These are phyloP conservation scores for Crithidia bombi DNA, from an alignment of 208 protist species.

Conservation along the genomic window DNA sequence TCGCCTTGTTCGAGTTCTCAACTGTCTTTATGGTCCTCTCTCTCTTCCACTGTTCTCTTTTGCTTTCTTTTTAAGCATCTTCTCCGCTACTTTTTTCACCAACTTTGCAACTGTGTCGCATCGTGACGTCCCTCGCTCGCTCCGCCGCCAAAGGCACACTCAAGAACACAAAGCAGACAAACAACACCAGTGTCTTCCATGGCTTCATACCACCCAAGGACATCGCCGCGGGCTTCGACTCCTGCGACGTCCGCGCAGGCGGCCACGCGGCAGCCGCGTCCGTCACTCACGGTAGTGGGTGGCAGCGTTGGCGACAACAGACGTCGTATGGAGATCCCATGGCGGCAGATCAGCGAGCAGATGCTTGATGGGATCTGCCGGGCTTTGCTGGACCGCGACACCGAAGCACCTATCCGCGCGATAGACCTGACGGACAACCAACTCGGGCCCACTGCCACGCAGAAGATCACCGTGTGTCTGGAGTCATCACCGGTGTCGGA, in stretches of 20 bases:
- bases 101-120: no score
- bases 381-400: constrained; percentile 54
- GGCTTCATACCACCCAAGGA: not conserved
- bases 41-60: not conserved
- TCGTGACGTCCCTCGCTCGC: no score
- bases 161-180: no score
- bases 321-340: constrained; percentile 61
- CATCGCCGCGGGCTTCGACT: no score
- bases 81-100: not conserved
- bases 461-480: constrained; percentile 64
- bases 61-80: not conserved
- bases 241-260: no score
- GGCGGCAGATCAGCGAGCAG: constrained; percentile 61
- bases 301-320: constrained; percentile 10
- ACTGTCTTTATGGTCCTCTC: not conserved
- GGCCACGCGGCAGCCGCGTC: no score
- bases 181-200: no score
- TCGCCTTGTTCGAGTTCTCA: not conserved
- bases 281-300: constrained; percentile 27
- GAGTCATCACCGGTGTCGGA: constrained; percentile 72
- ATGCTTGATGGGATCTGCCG: constrained; percentile 65
- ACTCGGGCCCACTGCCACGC: constrained; percentile 59
- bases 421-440: constrained; percentile 89
- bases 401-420: constrained; percentile 51
- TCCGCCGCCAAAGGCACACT: not conserved